phyloP scores from a whole-genome alignment of 2,329 filamentous ascomycete species.

The Alternaria arbusti region DNA sequence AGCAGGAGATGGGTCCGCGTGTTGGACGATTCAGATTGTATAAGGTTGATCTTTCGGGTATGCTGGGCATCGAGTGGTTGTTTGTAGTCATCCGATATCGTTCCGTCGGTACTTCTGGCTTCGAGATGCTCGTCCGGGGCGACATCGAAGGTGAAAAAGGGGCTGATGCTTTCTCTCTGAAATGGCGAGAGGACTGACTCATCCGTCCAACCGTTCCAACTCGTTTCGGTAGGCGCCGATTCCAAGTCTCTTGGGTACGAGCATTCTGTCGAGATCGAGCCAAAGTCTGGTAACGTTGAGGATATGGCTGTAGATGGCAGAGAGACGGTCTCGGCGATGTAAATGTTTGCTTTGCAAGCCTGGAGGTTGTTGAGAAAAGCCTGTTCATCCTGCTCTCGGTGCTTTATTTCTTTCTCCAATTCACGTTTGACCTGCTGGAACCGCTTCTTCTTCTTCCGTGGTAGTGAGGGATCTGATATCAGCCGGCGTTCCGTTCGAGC shows the following conservation, averaged over 20 bases:
- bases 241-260: slow-evolving; percentile 16
- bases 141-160: slow-evolving; percentile 21
- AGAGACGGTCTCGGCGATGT: slow-evolving; percentile 28
- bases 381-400: slow-evolving; percentile 39
- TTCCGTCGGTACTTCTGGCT: background rate
- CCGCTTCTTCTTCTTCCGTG: slow-evolving; percentile 40
- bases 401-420: slow-evolving; percentile 40
- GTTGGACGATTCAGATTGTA: slow-evolving; percentile 20
- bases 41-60: background rate
- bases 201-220: slow-evolving; percentile 43
- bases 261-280: slow-evolving; percentile 18
- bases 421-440: slow-evolving; percentile 35
- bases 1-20: slow-evolving; percentile 18
- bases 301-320: slow-evolving; percentile 14
- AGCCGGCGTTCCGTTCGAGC: slow-evolving; percentile 32
- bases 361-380: slow-evolving; percentile 40
- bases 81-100: background rate
- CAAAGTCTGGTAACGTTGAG: slow-evolving; percentile 16
- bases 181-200: slow-evolving; percentile 32
- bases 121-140: slow-evolving; percentile 26
- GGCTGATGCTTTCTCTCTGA: slow-evolving; percentile 17
- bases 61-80: slow-evolving; percentile 7
- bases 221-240: slow-evolving; percentile 28
- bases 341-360: slow-evolving; percentile 41
- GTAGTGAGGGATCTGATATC: slow-evolving; percentile 10